Conservation (phyloP, 208 protist genomes). For the Wallacemonas sp. region DNA sequence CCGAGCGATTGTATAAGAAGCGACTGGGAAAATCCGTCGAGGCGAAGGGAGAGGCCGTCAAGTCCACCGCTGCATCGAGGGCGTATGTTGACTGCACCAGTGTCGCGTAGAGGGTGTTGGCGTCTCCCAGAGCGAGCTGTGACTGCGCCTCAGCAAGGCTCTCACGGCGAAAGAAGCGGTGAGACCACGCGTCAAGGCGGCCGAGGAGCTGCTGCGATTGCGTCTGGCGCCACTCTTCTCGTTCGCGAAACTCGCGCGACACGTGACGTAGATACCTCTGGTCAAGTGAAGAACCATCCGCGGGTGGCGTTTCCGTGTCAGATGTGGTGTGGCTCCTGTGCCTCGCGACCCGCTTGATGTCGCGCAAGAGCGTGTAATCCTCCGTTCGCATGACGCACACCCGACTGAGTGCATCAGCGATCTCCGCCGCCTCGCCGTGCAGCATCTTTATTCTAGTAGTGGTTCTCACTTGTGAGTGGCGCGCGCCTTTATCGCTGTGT, state of each 20-base stretch:
- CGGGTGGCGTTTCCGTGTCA: not conserved
- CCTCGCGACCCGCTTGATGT: conserved; percentile 14
- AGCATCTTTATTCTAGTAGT: conserved; percentile 22
- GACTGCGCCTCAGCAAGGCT: conserved; percentile 8
- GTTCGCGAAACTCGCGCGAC: conserved; percentile 26
- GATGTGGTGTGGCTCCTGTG: conserved; percentile 1
- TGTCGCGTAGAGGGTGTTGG: conserved; percentile 13
- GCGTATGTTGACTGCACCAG: conserved; percentile 3
- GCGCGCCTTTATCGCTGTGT: conserved; percentile 5
- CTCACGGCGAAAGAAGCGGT: conserved; percentile 3
- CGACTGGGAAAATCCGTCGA: not conserved
- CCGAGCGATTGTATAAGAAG: not conserved
- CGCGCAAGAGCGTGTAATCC: conserved; percentile 37
- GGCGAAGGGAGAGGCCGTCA: conserved; percentile 2
- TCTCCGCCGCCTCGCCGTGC: conserved; percentile 17
- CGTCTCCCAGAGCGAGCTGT: conserved; percentile 4
- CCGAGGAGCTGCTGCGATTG: conserved; percentile 20
- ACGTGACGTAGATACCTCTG: conserved; percentile 29
- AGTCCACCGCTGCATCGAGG: not conserved
- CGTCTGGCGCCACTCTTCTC: conserved; percentile 22
- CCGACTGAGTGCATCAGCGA: conserved; percentile 37
- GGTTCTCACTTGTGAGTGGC: not conserved
- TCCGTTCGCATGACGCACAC: conserved; percentile 46
- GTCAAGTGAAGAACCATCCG: not conserved
- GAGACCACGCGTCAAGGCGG: conserved; percentile 27